phyloP scores from a whole-genome alignment of 2,329 filamentous ascomycete genomes.

The Escovopsis sp. region DNA sequence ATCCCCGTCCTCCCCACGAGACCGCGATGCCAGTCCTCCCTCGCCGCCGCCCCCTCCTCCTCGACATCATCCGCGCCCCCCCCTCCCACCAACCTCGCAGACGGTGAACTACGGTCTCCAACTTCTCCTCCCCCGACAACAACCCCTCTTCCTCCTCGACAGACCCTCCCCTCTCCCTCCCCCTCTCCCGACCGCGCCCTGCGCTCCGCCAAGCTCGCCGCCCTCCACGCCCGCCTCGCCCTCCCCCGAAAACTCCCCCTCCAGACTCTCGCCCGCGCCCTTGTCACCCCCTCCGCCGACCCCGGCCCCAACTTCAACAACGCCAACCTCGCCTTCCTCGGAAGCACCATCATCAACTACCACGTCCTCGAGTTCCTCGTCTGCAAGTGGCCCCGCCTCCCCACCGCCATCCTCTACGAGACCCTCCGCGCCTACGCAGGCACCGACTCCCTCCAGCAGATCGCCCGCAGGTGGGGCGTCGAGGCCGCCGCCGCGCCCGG shows the following conservation, averaged over 20 bases:
- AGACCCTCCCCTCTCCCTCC: constrained; percentile 52
- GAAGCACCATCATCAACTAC: constrained; percentile 70
- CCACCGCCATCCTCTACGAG: constrained; percentile 73
- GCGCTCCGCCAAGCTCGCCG: constrained; percentile 75
- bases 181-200: constrained; percentile 52
- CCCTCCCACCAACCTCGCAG: too few species aligned
- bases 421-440: constrained; percentile 77
- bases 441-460: constrained; percentile 52
- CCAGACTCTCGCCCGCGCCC: constrained; percentile 69
- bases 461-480: constrained; percentile 81
- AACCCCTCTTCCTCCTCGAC: constrained; percentile 7
- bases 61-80: constrained; percentile 5
- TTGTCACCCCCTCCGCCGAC: constrained; percentile 79
- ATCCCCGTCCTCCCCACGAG: too few species aligned
- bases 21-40: constrained; percentile 19
- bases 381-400: constrained; percentile 79
- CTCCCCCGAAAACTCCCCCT: constrained; percentile 71
- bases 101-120: constrained; percentile 5
- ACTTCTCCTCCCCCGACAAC: constrained; percentile 9
- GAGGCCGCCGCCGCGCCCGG: constrained; percentile 78
- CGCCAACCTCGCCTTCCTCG: constrained; percentile 62
- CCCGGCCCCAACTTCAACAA: constrained; percentile 75
- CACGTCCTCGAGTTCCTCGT: constrained; percentile 80
- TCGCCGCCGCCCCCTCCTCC: constrained; percentile 5
- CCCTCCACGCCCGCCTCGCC: constrained; percentile 76